phyloP scores from a whole-genome alignment of 805 yeast genomes.

The Torulaspora gathmanii region DNA sequence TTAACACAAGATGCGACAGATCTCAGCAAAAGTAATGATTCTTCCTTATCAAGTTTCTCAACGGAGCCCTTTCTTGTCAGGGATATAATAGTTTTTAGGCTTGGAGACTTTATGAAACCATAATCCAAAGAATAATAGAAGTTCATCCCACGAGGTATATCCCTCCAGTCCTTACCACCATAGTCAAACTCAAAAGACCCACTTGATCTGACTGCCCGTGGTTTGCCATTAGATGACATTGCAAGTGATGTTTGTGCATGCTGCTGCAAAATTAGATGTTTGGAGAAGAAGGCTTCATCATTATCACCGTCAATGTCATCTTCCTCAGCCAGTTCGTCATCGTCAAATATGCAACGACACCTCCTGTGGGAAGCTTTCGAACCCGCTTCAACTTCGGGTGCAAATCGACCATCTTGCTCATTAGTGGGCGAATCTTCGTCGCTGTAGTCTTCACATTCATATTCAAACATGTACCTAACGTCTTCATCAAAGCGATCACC shows the following conservation, averaged over 20 bases:
- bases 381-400: conserved; percentile 12
- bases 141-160: conserved; percentile 59
- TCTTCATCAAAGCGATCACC: conserved; percentile 70
- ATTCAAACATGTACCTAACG: conserved; percentile 54
- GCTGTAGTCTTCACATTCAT: conserved; percentile 45
- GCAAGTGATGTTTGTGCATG: conserved; percentile 10
- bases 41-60: conserved; percentile 16
- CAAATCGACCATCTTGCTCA: conserved; percentile 19
- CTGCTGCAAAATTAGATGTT: conserved; percentile 11
- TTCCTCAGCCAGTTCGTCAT: conserved; percentile 29
- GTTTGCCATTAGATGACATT: conserved; percentile 13
- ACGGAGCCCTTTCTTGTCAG: conserved; percentile 22
- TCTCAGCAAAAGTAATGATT: conserved; percentile 18
- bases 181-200: conserved; percentile 49
- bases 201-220: conserved; percentile 37
- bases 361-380: conserved; percentile 24
- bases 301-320: conserved; percentile 28
- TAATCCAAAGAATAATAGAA: conserved; percentile 32
- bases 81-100: conserved; percentile 11
- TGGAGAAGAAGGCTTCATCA: conserved; percentile 20
- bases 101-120: conserved; percentile 19
- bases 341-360: conserved; percentile 39
- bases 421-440: conserved; percentile 24
- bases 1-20: conserved; percentile 53
- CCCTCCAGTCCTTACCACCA: conserved; percentile 67